A percentile compares a stretch with the other conserved stretches of the same genome.
These are phyloP conservation scores for Arctostaphylos glauca DNA, from an alignment of 148 eudicot genomes.

Conservation along the genomic window DNA sequence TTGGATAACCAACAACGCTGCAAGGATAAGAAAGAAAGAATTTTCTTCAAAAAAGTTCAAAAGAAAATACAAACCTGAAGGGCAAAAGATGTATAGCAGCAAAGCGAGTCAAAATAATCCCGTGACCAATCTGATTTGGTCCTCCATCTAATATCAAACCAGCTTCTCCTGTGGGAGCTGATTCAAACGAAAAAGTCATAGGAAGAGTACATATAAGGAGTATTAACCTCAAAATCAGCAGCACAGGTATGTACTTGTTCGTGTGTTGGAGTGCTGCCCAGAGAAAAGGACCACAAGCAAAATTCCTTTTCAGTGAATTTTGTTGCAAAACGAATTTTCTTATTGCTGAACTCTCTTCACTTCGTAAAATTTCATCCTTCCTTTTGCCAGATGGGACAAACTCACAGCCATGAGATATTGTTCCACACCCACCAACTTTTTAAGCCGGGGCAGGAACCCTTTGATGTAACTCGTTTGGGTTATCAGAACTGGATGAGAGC, in stretches of 20 bases:
- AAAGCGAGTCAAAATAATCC: slow-evolving; percentile 93
- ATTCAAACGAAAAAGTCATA: slow-evolving; percentile 90
- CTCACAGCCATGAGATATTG: slow-evolving; percentile 53
- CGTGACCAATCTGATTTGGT: slow-evolving; percentile 95
- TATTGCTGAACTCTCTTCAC: slow-evolving; percentile 92
- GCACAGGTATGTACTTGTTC: slow-evolving; percentile 95
- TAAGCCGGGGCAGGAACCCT: slow-evolving; percentile 91
- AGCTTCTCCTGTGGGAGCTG: slow-evolving; percentile 72
- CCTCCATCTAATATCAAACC: slow-evolving; percentile 94
- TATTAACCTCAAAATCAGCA: slow-evolving; percentile 93
- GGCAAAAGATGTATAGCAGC: slow-evolving; percentile 95
- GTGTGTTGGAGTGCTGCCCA: slow-evolving; percentile 72
- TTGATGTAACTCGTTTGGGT: slow-evolving; percentile 90
- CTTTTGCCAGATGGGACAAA: slow-evolving; percentile 59
- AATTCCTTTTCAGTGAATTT: slow-evolving; percentile 73
- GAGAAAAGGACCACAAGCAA: slow-evolving; percentile 55
- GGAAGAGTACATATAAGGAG: slow-evolving; percentile 93
- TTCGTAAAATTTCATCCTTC: slow-evolving; percentile 57
- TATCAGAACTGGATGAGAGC: slow-evolving; percentile 76
- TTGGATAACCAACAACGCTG: neutral
- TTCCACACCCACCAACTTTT: slow-evolving; percentile 82
- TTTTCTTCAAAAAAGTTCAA: neutral
- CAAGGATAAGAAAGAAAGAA: neutral
- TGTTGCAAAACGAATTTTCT: slow-evolving; percentile 89
- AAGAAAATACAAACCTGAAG: slow-evolving; percentile 74